phyloP scores from a whole-genome alignment of 352 stramenopile genomes.

The Phytophthora nicotianae region DNA sequence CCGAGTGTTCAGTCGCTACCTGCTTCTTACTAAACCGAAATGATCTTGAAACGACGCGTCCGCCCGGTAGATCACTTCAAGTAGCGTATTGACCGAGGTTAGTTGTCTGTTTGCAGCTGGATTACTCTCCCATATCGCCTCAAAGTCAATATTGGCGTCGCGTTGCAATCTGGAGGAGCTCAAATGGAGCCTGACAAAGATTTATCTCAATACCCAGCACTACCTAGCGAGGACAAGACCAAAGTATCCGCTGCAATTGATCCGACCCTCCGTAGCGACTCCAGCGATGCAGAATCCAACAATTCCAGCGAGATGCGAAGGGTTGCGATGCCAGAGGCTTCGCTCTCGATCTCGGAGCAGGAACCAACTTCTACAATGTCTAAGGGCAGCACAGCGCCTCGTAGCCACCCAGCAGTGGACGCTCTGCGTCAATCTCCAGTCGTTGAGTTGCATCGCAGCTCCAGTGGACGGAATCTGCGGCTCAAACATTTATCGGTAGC shows the following conservation, averaged over 20 bases:
- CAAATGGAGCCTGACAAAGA: conserved; percentile 10
- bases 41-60: not conserved
- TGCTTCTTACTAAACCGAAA: not conserved
- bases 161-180: not conserved
- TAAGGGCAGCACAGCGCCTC: conserved; percentile 10
- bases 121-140: not conserved
- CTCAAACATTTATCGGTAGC: conserved; percentile 49
- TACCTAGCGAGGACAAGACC: not conserved
- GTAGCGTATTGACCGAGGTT: not conserved
- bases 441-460: conserved; percentile 56
- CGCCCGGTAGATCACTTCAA: conserved; percentile 6
- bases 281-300: conserved; percentile 11
- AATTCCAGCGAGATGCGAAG: conserved; percentile 25
- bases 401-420: conserved; percentile 32
- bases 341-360: conserved; percentile 10
- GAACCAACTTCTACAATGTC: not conserved
- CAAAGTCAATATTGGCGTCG: not conserved
- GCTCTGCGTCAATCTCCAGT: conserved; percentile 29
- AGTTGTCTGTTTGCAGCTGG: not conserved
- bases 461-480: conserved; percentile 53
- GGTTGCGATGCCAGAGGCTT: conserved; percentile 18
- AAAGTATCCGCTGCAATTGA: conserved; percentile 12
- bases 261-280: conserved; percentile 5
- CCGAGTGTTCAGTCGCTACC: not conserved
- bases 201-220: not conserved